Conservation (phyloP, 192 early-diverging fungal genomes). For the Rhizophagus sp. region DNA sequence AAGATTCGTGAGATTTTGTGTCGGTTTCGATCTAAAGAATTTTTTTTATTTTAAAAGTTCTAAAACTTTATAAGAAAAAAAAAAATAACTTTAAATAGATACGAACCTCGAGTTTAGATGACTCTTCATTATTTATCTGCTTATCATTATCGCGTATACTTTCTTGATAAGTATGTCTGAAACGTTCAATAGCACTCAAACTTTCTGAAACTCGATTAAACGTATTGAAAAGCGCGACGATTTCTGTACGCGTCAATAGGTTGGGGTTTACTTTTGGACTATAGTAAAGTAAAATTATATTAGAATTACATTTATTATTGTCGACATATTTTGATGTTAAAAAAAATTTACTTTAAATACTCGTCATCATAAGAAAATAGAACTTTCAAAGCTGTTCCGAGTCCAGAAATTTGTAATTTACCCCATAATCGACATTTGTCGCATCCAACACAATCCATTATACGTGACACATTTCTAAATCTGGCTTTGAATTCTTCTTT, state of each 20-base stretch:
- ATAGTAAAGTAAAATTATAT: not conserved
- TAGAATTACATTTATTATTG: not conserved
- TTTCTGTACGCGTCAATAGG: conserved; percentile 71
- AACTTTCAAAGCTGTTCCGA: conserved; percentile 96
- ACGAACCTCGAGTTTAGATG: not conserved
- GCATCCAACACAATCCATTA: conserved; percentile 99
- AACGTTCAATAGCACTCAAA: conserved; percentile 76
- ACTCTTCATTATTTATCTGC: not conserved
- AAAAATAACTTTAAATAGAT: not conserved
- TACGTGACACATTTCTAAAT: conserved; percentile 94
- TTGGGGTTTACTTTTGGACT: conserved; percentile 55
- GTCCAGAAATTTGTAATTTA: conserved; percentile 87
- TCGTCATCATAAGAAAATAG: conserved; percentile 90
- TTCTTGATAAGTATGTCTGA: conserved; percentile 73
- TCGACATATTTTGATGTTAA: not conserved
- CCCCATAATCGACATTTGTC: conserved; percentile 99
- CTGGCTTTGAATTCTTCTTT: conserved; percentile 86
- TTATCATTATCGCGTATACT: not conserved
- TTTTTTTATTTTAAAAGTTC: not conserved
- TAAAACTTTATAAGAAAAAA: not conserved
- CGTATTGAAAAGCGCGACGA: conserved; percentile 90
- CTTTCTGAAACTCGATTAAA: conserved; percentile 87
- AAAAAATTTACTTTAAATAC: conserved; percentile 47
- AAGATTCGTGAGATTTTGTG: too few species aligned
- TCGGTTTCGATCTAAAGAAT: not conserved